These are phyloP conservation scores for Pulveroboletus sp. DNA, from an alignment of 768 basidiomycete species.

Conservation along the genomic window DNA sequence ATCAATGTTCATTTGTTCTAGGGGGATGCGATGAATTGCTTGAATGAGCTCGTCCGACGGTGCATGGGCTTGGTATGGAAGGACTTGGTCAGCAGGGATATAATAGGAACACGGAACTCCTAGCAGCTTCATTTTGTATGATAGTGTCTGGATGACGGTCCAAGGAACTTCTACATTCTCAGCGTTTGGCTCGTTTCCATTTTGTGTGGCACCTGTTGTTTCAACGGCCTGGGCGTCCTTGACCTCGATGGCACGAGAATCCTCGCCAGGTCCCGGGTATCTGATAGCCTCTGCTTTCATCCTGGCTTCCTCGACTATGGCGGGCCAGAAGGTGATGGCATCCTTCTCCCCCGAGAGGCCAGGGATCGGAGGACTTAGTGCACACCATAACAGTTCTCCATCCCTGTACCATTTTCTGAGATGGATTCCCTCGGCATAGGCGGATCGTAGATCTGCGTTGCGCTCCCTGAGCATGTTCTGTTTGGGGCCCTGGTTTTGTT, in stretches of 20 bases:
- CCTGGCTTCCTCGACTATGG: conserved; percentile 54
- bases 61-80: conserved; percentile 72
- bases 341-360: conserved; percentile 37
- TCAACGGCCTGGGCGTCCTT: conserved; percentile 11
- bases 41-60: conserved; percentile 51
- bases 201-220: not conserved
- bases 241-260: not conserved
- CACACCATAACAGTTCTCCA: conserved; percentile 71
- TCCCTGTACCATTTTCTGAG: conserved; percentile 61
- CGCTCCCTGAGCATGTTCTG: conserved; percentile 58
- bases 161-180: conserved; percentile 40
- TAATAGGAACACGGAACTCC: conserved; percentile 48
- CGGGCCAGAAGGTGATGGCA: conserved; percentile 71
- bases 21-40: conserved; percentile 43
- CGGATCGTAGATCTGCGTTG: conserved; percentile 58
- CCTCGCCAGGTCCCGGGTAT: conserved; percentile 11
- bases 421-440: conserved; percentile 43
- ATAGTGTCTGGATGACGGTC: conserved; percentile 54
- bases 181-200: conserved; percentile 7
- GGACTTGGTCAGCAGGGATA: conserved; percentile 52
- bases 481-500: conserved; percentile 36
- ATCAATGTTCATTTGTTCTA: conserved; percentile 42
- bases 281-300: conserved; percentile 45
- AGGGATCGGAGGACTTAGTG: conserved; percentile 47
- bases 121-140: conserved; percentile 67